phyloP scores from a whole-genome alignment of 768 basidiomycete species.

The Tricholoma terreum region DNA sequence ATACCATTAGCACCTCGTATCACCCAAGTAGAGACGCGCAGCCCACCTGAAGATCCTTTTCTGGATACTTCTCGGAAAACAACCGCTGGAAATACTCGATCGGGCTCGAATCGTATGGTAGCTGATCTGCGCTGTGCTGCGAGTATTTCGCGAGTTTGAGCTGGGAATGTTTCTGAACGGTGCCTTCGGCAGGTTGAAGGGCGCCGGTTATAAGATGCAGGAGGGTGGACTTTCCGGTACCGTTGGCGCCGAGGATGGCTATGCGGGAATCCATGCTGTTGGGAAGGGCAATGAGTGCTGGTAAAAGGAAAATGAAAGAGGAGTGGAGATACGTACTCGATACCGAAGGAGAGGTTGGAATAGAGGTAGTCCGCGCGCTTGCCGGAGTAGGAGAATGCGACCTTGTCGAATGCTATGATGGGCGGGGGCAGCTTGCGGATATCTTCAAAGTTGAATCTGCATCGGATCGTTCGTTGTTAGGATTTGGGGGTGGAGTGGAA shows the following conservation, averaged over 20 bases:
- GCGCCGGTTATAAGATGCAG: slow-evolving; percentile 84
- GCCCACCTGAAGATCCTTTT: slow-evolving; percentile 76
- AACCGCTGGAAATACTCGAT: slow-evolving; percentile 90
- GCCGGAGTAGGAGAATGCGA: slow-evolving; percentile 95
- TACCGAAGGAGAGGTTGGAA: slow-evolving; percentile 89
- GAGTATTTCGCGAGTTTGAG: slow-evolving; percentile 98
- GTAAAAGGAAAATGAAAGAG: slow-evolving; percentile 17
- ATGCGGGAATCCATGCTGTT: slow-evolving; percentile 92
- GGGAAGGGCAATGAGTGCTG: slow-evolving; percentile 52
- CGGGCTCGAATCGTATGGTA: slow-evolving; percentile 88
- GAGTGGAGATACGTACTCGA: slow-evolving; percentile 58
- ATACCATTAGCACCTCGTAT: too few species aligned
- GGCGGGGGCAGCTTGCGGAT: slow-evolving; percentile 91
- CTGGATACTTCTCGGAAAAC: slow-evolving; percentile 83
- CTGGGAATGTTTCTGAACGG: slow-evolving; percentile 81
- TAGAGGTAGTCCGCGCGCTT: slow-evolving; percentile 87
- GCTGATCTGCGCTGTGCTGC: slow-evolving; percentile 97
- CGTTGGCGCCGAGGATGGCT: slow-evolving; percentile 95
- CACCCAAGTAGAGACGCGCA: too few species aligned
- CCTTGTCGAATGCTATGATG: slow-evolving; percentile 93
- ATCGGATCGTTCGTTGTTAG: neutral
- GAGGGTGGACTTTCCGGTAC: slow-evolving; percentile 91
- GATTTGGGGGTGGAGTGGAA: neutral
- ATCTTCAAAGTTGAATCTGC: slow-evolving; percentile 92
- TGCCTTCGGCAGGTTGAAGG: slow-evolving; percentile 80